These are phyloP conservation scores for Lyophyllum atratum DNA, from an alignment of 768 basidiomycete genomes.

Conservation along the genomic window DNA sequence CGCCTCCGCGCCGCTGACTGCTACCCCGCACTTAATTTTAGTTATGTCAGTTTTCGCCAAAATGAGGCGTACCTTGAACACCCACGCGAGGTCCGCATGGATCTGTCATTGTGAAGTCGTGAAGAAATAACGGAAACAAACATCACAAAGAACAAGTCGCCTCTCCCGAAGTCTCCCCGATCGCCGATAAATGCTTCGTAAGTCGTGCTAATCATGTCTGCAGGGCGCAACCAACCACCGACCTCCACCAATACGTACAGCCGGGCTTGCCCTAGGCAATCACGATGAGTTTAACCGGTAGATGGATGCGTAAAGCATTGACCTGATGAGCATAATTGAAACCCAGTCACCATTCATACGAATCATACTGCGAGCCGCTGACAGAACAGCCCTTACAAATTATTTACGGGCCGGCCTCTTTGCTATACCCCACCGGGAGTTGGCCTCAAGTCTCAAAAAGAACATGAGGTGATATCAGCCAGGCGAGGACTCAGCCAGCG, in stretches of 20 bases:
- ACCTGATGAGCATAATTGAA: neutral
- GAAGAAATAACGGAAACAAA: constrained; percentile 8
- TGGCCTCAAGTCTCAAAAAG: too few relatives aligned
- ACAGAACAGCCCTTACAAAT: neutral
- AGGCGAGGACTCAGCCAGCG: too few relatives aligned
- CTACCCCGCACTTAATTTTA: neutral
- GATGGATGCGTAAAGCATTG: neutral
- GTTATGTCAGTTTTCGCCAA: neutral
- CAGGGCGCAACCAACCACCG: neutral
- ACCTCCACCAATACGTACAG: too few relatives aligned
- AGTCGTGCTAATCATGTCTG: neutral
- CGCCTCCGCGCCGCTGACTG: neutral
- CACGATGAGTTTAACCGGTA: neutral
- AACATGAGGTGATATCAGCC: too few relatives aligned
- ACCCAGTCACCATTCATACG: too few relatives aligned
- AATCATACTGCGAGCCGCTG: neutral
- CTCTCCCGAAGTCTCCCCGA: neutral
- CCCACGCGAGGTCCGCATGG: neutral
- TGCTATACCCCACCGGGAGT: too few relatives aligned
- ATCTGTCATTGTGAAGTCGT: neutral
- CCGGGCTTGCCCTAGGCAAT: neutral
- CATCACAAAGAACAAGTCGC: neutral
- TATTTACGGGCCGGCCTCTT: too few relatives aligned
- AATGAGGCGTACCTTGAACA: neutral
- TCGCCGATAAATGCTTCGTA: neutral